phyloP scores from a whole-genome alignment of 305 asterid genomes.

The Salvia sclarea region DNA sequence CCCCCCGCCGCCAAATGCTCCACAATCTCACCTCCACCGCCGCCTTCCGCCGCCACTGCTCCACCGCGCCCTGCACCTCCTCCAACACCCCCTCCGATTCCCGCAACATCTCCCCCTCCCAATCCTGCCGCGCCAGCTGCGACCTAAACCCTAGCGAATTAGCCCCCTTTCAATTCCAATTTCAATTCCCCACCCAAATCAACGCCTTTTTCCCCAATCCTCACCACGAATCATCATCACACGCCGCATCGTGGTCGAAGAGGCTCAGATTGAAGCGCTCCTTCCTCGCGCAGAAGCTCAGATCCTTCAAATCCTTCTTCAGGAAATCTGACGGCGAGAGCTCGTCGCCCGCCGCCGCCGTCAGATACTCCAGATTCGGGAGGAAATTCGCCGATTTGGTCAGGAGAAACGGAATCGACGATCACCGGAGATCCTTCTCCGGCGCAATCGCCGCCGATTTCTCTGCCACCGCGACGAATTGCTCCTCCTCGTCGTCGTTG shows the following conservation, averaged over 20 bases:
- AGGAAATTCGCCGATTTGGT: slow-evolving; percentile 43
- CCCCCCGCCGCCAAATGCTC: slow-evolving; percentile 56
- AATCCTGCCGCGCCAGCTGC: slow-evolving; percentile 67
- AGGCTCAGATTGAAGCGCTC: slow-evolving; percentile 57
- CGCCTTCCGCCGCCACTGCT: slow-evolving; percentile 18
- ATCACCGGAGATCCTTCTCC: slow-evolving; percentile 64
- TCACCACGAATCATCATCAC: slow-evolving; percentile 26
- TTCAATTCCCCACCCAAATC: slow-evolving; percentile 57
- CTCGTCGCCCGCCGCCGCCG: background rate
- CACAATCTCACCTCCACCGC: slow-evolving; percentile 42
- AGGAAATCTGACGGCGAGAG: slow-evolving; percentile 39
- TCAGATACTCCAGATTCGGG: background rate
- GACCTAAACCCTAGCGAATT: slow-evolving; percentile 55
- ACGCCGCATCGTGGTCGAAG: slow-evolving; percentile 37
- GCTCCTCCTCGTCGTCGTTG: slow-evolving; percentile 38
- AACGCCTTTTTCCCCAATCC: slow-evolving; percentile 33
- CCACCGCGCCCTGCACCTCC: slow-evolving; percentile 45
- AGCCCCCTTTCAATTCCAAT: slow-evolving; percentile 47
- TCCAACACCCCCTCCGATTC: slow-evolving; percentile 50
- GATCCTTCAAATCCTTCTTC: slow-evolving; percentile 63
- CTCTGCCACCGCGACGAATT: slow-evolving; percentile 50
- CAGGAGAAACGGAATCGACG: slow-evolving; percentile 33
- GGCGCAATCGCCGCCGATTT: no score
- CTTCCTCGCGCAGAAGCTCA: slow-evolving; percentile 54
- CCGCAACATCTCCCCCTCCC: slow-evolving; percentile 49